Evolutionary conservation across 2,329 filamentous ascomycete species (phyloP).

Genomic region (Ophiostoma sp.): DNA sequence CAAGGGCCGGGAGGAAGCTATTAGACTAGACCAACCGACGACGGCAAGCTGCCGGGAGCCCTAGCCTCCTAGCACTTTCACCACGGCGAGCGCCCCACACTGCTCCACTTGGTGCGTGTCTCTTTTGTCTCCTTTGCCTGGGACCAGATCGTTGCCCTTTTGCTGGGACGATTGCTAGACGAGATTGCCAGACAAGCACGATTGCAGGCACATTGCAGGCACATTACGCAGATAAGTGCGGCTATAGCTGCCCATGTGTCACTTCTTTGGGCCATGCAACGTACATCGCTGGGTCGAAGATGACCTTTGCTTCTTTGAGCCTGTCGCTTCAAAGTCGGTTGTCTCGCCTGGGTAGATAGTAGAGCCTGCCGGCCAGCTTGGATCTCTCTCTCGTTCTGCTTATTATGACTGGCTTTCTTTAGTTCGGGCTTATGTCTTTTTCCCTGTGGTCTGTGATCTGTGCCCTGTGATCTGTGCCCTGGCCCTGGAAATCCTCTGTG

Average conservation of each 20-base stretch:
- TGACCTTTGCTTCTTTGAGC: neutral
- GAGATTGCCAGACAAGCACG: neutral
- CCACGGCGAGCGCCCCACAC: constrained; percentile 20
- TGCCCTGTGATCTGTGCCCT: neutral
- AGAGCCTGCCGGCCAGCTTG: neutral
- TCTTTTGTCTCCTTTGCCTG: constrained; percentile 2
- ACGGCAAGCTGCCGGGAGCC: constrained; percentile 24
- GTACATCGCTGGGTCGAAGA: neutral
- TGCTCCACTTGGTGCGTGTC: constrained; percentile 15
- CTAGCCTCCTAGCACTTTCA: constrained; percentile 8
- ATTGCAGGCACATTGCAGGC: constrained; percentile 1
- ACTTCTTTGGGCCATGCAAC: neutral
- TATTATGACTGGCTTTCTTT: neutral
- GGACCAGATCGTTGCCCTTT: constrained; percentile 8
- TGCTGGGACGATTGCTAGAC: constrained; percentile 12
- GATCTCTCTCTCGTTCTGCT: neutral
- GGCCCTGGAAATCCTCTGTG: neutral
- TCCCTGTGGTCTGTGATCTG: no score
- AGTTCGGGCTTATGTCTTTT: neutral
- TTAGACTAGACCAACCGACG: constrained; percentile 18
- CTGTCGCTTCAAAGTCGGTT: neutral
- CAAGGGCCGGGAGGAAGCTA: constrained; percentile 22
- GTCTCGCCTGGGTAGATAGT: neutral
- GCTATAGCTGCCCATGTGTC: constrained; percentile 1
- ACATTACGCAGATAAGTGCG: neutral